These are phyloP conservation scores for Dactylellina sp. DNA, from an alignment of 2,329 filamentous ascomycete species.

Conservation along the genomic window DNA sequence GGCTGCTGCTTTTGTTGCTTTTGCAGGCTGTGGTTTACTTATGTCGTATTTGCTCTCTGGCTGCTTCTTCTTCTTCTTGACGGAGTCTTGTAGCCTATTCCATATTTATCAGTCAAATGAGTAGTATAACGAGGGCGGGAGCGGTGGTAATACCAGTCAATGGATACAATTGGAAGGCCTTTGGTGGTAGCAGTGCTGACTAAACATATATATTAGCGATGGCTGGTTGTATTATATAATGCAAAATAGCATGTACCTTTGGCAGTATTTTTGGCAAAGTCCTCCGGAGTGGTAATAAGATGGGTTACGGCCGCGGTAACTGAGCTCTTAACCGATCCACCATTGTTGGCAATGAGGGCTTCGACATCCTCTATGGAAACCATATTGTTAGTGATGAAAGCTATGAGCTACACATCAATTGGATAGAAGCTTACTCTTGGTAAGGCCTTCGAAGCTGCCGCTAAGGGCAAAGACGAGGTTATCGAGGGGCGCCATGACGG, in stretches of 20 bases:
- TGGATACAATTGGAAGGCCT: constrained; percentile 29
- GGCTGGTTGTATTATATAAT: background rate
- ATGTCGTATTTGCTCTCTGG: constrained; percentile 48
- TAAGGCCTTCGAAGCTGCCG: constrained; percentile 71
- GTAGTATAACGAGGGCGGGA: background rate
- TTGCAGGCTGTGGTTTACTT: constrained; percentile 27
- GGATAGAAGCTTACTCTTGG: constrained; percentile 65
- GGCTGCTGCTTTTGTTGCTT: constrained; percentile 33
- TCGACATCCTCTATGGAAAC: constrained; percentile 64
- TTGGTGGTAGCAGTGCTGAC: constrained; percentile 27
- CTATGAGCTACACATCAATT: constrained; percentile 26
- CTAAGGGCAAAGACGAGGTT: constrained; percentile 70
- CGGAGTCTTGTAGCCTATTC: constrained; percentile 44
- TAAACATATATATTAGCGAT: constrained; percentile 9
- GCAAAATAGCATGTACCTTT: constrained; percentile 64
- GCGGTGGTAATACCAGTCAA: constrained; percentile 20
- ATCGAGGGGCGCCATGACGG: constrained; percentile 64
- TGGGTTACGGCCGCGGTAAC: constrained; percentile 70
- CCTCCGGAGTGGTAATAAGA: constrained; percentile 70
- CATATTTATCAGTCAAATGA: background rate
- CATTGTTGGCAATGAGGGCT: constrained; percentile 66
- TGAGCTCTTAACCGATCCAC: constrained; percentile 67
- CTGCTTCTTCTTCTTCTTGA: constrained; percentile 52
- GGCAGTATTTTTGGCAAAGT: constrained; percentile 67
- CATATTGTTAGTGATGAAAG: constrained; percentile 25